phyloP scores from a whole-genome alignment of 768 basidiomycete species.

The Cantharellus anzutake region DNA sequence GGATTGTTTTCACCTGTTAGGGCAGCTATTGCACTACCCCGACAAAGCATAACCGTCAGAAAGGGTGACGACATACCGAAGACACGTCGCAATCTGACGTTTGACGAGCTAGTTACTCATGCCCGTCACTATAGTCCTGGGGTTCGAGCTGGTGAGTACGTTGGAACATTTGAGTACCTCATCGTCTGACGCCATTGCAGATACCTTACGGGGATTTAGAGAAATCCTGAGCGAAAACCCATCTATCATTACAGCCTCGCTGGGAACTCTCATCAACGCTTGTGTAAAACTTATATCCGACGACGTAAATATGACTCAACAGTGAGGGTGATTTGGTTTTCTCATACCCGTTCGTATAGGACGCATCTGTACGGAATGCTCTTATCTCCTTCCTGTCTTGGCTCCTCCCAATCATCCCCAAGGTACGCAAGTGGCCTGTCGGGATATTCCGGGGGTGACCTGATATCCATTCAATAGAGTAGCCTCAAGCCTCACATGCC shows the following conservation, averaged over 20 bases:
- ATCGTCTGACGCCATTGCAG: conserved; percentile 18
- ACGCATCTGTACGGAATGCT: conserved; percentile 56
- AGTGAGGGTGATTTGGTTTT: conserved; percentile 4
- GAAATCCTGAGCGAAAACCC: conserved; percentile 53
- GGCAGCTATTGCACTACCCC: conserved; percentile 74
- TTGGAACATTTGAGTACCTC: too few relatives aligned
- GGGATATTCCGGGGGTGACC: neutral
- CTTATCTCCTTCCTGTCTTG: conserved; percentile 50
- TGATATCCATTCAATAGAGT: conserved; percentile 26
- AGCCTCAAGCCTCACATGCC: conserved; percentile 56
- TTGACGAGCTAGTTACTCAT: conserved; percentile 58
- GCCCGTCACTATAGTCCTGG: conserved; percentile 68
- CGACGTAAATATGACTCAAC: conserved; percentile 34
- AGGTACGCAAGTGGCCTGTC: conserved; percentile 21
- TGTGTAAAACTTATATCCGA: conserved; percentile 61
- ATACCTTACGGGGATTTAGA: conserved; percentile 51
- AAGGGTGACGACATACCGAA: conserved; percentile 40
- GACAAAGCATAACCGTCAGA: conserved; percentile 51
- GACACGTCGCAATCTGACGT: conserved; percentile 55
- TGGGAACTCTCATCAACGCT: conserved; percentile 37
- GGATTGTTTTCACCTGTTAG: neutral
- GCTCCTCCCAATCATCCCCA: conserved; percentile 45
- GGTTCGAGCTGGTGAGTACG: conserved; percentile 43
- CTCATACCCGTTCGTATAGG: conserved; percentile 27
- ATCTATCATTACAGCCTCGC: conserved; percentile 29